A percentile compares a stretch with the other conserved stretches of the same genome.
Conservation (phyloP, 306 rosid species). For the Mucuna pruriens region DNA sequence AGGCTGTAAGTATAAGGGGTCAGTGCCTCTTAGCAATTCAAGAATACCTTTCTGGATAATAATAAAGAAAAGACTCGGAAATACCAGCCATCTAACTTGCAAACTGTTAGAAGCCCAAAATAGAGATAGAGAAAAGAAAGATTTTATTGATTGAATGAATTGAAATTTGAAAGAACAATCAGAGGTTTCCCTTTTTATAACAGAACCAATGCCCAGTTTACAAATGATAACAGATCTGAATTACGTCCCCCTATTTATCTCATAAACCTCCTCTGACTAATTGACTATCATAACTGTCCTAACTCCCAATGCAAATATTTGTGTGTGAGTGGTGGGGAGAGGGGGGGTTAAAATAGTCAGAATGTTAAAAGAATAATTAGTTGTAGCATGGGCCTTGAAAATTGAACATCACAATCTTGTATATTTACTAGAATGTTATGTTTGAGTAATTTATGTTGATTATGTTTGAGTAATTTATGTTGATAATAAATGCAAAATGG, state of each 20-base stretch:
- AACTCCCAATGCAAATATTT: background rate
- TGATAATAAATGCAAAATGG: conserved; percentile 1
- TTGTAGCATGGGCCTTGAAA: background rate
- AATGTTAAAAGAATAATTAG: background rate
- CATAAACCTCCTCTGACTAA: background rate
- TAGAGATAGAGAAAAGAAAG: background rate
- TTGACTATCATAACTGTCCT: background rate
- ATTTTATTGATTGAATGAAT: background rate
- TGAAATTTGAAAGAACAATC: background rate
- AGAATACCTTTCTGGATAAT: background rate
- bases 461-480: background rate
- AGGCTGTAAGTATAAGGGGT: conserved; percentile 10
- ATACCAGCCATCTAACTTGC: background rate
- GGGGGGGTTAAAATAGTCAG: background rate
- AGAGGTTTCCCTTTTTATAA: background rate
- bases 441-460: background rate
- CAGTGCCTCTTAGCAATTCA: background rate
- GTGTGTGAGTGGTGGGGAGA: too few species aligned
- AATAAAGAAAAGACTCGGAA: background rate
- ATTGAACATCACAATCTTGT: background rate
- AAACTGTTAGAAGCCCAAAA: background rate
- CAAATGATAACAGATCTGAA: background rate
- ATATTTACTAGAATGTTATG: background rate
- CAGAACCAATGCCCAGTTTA: background rate
- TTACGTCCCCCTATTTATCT: background rate